Evolutionary conservation across 148 eudicot genomes (phyloP), one percentile per base, ranked within the genome.

Genomic region (Silene latifolia): DNA sequence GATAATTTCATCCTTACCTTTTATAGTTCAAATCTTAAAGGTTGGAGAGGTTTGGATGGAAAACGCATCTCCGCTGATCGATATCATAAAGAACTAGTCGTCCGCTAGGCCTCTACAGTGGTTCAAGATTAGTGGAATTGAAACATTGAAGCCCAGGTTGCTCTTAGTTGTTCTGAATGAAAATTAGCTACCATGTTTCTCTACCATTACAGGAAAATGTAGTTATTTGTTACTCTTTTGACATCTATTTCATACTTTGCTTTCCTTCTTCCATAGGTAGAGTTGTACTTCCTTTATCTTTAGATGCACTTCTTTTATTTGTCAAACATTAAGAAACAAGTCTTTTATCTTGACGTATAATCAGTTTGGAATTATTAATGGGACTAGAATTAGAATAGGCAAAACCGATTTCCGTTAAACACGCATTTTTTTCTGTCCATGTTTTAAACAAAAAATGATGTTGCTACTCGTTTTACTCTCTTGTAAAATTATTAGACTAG

Each of bases 81-180:
- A 27, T 93, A 77, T 87, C 91, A 77, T 81, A 91, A 63, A 85
- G 91, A 81, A 87, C 97, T 32, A 95, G 97, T 71, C 90, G 96
- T 54, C 90, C 97, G 98, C 81, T 94, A 75, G 98, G 91, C 83
- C 83, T 94, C 80, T 94, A 94, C 65, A 89, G 97, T 76, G 98
- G 98, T 39, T 91, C 98, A 48, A 93, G 97, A 48, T 93, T 97
- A 70, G 96, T 78, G 97, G 98, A 61, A 94, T 94, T 76, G 96
- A 94, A 85, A 95, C 98, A 80, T 76, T 91, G 29, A 69, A 94
- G 97, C 75, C 86, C 93, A 72, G 98, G 97, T 47, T 94, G 98
- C 80, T 87, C 97, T 62, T 87, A 90, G 98, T 95, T 91, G 71
- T 60, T 48, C 67, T 14, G 71, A 24, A 23, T 72, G 18, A 27